A percentile compares a stretch with the other conserved stretches of the same genome.
phyloP scores from a whole-genome alignment of 164 flowering plant genomes.

The Stephania cephalantha region DNA sequence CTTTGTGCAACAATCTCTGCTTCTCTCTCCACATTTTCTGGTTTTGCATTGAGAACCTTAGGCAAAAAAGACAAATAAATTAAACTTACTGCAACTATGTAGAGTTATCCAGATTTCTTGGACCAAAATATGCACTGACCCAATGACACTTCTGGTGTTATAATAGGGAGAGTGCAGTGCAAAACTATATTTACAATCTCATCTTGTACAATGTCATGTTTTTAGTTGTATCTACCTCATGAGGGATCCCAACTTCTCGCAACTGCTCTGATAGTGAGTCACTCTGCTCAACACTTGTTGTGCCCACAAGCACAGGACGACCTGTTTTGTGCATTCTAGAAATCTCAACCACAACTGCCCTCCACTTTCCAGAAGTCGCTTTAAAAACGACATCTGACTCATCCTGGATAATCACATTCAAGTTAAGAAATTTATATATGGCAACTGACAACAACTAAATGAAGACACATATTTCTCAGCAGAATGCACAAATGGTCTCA shows the following conservation, averaged over 20 bases:
- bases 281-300: conserved; percentile 99
- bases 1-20: conserved; percentile 99
- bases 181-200: neutral
- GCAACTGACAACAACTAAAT: neutral
- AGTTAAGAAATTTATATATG: neutral
- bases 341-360: conserved; percentile 92
- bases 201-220: neutral
- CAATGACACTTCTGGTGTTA: neutral
- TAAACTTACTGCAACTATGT: neutral
- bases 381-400: conserved; percentile 96
- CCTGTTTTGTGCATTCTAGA: conserved; percentile 95
- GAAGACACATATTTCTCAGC: neutral
- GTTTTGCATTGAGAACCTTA: conserved; percentile 98
- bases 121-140: neutral
- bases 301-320: conserved; percentile 97
- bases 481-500: neutral
- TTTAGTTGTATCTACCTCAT: conserved; percentile 52
- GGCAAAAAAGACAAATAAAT: neutral
- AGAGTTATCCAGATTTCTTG: neutral
- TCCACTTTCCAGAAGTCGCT: conserved; percentile 84
- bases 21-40: conserved; percentile 99
- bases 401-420: conserved; percentile 48
- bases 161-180: neutral
- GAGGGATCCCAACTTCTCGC: conserved; percentile 82
- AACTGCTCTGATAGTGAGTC: conserved; percentile 75